Conservation (phyloP, 1,139 yeast genomes). For the Eremothecium gossypii region DNA sequence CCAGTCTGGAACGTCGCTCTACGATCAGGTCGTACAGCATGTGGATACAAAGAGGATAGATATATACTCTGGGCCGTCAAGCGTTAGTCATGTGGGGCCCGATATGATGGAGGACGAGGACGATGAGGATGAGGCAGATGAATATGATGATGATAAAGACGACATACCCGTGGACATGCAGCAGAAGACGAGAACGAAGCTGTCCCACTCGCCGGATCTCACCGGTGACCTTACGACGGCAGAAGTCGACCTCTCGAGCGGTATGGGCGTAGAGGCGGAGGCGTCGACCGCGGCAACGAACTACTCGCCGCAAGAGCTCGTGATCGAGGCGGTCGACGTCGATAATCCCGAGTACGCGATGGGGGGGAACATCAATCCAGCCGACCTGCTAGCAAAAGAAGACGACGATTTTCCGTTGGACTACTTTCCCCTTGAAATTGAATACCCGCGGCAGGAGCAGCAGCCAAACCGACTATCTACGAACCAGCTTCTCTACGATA, state of each 20-base stretch:
- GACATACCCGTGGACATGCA: not conserved
- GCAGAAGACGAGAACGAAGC: not conserved
- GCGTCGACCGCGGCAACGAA: slow-evolving; percentile 1
- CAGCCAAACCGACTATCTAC: slow-evolving; percentile 18
- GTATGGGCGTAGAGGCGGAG: not conserved
- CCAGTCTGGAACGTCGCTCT: slow-evolving; percentile 16
- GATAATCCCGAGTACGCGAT: slow-evolving; percentile 5
- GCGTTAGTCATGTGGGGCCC: not conserved
- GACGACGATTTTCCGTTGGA: slow-evolving; percentile 67
- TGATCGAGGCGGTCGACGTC: not conserved
- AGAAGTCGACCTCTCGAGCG: not conserved
- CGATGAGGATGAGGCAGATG: not conserved
- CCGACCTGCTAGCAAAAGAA: slow-evolving; percentile 15
- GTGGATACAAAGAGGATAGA: slow-evolving; percentile 14
- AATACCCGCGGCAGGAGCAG: slow-evolving; percentile 21
- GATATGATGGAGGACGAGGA: not conserved
- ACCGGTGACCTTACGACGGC: not conserved
- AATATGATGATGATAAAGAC: not conserved
- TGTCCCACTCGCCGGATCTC: not conserved
- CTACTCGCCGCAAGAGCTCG: slow-evolving; percentile 9
- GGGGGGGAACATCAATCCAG: slow-evolving; percentile 6
- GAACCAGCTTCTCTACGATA: slow-evolving; percentile 13
- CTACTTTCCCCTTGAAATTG: slow-evolving; percentile 39
- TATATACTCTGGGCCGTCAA: slow-evolving; percentile 4
- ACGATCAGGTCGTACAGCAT: slow-evolving; percentile 23